These are phyloP conservation scores for Lachnum nothofagi DNA, from an alignment of 2,329 filamentous ascomycete species.

Conservation along the genomic window DNA sequence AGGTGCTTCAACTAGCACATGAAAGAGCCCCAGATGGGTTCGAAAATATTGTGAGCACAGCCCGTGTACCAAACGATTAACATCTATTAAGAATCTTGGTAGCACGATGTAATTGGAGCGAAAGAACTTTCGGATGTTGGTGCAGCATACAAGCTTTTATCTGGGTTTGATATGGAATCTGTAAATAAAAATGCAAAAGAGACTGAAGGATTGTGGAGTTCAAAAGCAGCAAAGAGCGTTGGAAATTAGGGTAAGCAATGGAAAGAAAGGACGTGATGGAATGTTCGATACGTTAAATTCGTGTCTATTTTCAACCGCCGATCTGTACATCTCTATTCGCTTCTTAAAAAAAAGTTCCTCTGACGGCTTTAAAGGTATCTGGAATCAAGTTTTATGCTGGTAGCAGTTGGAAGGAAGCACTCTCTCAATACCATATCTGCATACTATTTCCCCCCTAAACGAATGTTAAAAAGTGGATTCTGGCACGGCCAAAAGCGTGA, in stretches of 20 bases:
- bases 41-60: constrained; percentile 37
- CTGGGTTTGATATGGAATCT: constrained; percentile 42
- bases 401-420: no score
- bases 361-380: neutral
- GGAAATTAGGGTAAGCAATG: neutral
- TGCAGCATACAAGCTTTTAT: constrained; percentile 36
- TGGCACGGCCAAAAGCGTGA: no score
- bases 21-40: constrained; percentile 40
- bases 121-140: constrained; percentile 39
- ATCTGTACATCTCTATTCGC: no score
- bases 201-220: constrained; percentile 29
- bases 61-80: no score
- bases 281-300: neutral
- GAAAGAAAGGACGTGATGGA: neutral
- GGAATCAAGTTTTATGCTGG: no score
- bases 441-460: no score
- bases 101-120: constrained; percentile 38
- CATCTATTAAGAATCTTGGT: no score
- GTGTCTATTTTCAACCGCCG: no score
- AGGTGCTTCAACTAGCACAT: constrained; percentile 42
- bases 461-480: no score
- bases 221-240: neutral
- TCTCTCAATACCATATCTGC: neutral
- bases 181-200: constrained; percentile 38
- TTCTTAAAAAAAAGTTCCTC: neutral